Base-by-base conservation (phyloP, 225 moss, liverwort and hornwort species). In the Climacium dendroides region DNA sequence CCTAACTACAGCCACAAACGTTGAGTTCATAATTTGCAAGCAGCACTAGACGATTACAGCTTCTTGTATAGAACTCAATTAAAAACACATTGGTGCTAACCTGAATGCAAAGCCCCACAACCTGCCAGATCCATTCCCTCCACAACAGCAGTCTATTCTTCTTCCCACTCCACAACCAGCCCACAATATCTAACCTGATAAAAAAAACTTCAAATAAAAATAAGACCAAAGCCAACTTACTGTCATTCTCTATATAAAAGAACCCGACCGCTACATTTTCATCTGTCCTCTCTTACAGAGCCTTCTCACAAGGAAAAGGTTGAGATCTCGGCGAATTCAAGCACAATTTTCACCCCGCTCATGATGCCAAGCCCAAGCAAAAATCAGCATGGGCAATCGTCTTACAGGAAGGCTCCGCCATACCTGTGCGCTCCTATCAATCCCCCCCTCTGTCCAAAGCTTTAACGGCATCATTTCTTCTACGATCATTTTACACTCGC, bases 311-410 rank as follows among this genome's bases (percentile, higher is more conserved):
- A 32, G 15, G 89, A 89, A 66, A 92, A 94, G 92, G 91, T 43
- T 89, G 92, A 89, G 75, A 89, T 91, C 88, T 94, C 94, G 90
- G 85, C 92, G 57, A 94, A 94, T 94, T 92, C 87, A 87, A 89
- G 87, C 91, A 92, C 76, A 88, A 76, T 84, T 83, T 87, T 84
- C 74, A 91, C 85, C 88, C 91, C 85, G 87, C 87, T 90, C 83
- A 85, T 85, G 87, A 85, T 85, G 89, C 90, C 88, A 87, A 87
- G 81, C 89, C 88, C 82, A 87, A 88, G 87, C 82, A 74, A 88
- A 88, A 89, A 73, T 45, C 52, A 87, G 82, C 69, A 89, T 43
- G 74, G 37, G 41, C 55, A 83, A 85, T 70, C 82, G 67, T 63
- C 72, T 52, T 86, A 69, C 87, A 90, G 81, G 55, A 65, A 76